Base-by-base conservation (phyloP, 257 asterid species). In the Asclepias syriaca region DNA sequence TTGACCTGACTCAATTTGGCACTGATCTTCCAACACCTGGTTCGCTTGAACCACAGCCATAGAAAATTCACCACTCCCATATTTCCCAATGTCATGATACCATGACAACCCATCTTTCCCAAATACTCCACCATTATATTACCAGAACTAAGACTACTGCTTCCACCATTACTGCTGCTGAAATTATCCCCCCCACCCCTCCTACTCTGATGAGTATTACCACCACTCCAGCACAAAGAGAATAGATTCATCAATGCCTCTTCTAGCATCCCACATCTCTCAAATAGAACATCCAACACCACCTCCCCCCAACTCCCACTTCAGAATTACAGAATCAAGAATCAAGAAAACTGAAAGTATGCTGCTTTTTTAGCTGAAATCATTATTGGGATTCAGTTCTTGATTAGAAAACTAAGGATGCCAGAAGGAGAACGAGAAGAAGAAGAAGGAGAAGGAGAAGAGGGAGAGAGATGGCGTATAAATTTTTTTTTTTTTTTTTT, bases 1-100 rank as follows among this genome's bases (percentile, higher is more conserved):
- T 0, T 87, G 97, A 71, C 96, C 97, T 22, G 97, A 91, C 78
- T 91, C 97, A 19, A 91, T 89, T 77, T 87, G 97, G 73, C 96
- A 81, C 83, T 91, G 97, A 85, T 91, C 97, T 84, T 91, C 97
- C 13, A 91, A 83, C 72, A 89, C 82, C 70, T 88, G 86, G 77
- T 91, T 91, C 9, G 97, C 97, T 85, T 91, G 96, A 79, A 91
- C 90, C 75, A 89, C 91, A 57, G 97, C 90, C 97, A 89, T 89
- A 0, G 97, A 91, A 76, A 85, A 91, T 56, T 89, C 97, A 21
- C 97, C 97, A 72, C 81, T 87, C 76, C 85, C 82, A 81, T 82
- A 95, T 24, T 85, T 95, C 32, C 96, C 96, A 29, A 79, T 79
- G 68, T 91, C 97, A 81, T 83, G 85, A 72, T 82, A 89, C 97